These are phyloP conservation scores for Dendrothele bispora DNA, from an alignment of 768 basidiomycete species.

Conservation along the genomic window DNA sequence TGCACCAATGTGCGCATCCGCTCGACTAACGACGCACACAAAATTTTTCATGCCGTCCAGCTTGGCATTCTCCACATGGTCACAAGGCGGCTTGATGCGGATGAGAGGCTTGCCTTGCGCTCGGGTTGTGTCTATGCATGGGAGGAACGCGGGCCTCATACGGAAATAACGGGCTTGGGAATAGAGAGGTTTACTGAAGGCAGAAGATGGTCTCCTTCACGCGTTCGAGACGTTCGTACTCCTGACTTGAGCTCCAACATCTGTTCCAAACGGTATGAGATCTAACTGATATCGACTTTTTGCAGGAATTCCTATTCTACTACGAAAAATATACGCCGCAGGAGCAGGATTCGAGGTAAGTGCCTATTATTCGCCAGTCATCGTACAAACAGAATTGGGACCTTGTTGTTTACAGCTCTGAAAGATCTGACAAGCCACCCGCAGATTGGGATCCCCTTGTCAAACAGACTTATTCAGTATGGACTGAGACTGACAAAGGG, in stretches of 20 bases:
- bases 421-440: constrained; percentile 40
- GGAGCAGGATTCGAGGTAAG: no score
- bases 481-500: constrained; percentile 64
- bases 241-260: constrained; percentile 9
- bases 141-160: constrained; percentile 63
- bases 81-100: constrained; percentile 73
- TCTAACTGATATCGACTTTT: background rate
- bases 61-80: constrained; percentile 68
- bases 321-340: constrained; percentile 68
- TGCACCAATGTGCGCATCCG: constrained; percentile 73
- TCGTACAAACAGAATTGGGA: background rate
- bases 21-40: constrained; percentile 76
- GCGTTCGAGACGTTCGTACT: constrained; percentile 68
- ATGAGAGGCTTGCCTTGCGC: constrained; percentile 62
- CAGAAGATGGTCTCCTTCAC: constrained; percentile 78
- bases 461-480: constrained; percentile 85
- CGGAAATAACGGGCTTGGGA: constrained; percentile 74
- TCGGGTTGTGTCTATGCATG: constrained; percentile 58
- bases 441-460: constrained; percentile 69
- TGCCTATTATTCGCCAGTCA: no score
- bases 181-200: constrained; percentile 89
- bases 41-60: constrained; percentile 74
- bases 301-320: constrained; percentile 82
- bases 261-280: no score
- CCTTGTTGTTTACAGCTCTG: constrained; percentile 6